phyloP scores from a whole-genome alignment of 768 basidiomycete genomes.

The Boletus edulis region DNA sequence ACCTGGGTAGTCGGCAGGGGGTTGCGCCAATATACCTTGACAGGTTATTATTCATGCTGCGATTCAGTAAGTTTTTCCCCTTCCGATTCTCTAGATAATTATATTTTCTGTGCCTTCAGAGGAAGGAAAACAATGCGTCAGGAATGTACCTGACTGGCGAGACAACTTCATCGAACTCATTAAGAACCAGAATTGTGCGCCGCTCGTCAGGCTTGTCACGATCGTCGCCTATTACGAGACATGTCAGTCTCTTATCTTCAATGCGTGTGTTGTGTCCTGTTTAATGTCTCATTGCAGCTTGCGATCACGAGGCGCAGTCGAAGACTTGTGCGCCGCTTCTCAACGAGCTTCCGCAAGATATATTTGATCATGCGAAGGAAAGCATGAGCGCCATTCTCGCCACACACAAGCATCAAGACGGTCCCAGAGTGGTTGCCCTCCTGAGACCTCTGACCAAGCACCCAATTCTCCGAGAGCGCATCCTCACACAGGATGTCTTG shows the following conservation, averaged over 20 bases:
- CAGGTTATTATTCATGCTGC: slow-evolving; percentile 16
- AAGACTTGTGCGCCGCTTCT: neutral
- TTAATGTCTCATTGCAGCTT: slow-evolving; percentile 1
- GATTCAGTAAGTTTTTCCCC: slow-evolving; percentile 14
- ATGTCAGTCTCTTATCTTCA: slow-evolving; percentile 5
- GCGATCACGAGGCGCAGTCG: neutral
- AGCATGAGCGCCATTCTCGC: slow-evolving; percentile 12
- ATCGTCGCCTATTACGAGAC: slow-evolving; percentile 23
- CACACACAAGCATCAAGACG: slow-evolving; percentile 15
- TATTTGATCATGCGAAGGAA: slow-evolving; percentile 15
- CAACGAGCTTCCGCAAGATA: neutral
- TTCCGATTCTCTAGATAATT: neutral
- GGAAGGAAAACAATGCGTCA: slow-evolving; percentile 22
- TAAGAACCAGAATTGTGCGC: slow-evolving; percentile 3
- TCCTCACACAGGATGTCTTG: slow-evolving; percentile 16
- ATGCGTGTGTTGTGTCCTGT: too few relatives aligned
- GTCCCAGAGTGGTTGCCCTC: slow-evolving; percentile 21
- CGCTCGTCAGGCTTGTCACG: slow-evolving; percentile 20
- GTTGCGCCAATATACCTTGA: slow-evolving; percentile 8
- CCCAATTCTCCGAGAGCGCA: slow-evolving; percentile 4
- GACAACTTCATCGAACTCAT: slow-evolving; percentile 11
- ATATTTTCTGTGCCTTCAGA: slow-evolving; percentile 2
- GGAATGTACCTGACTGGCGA: slow-evolving; percentile 13
- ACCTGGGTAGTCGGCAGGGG: slow-evolving; percentile 9
- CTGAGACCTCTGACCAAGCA: slow-evolving; percentile 21